These are phyloP conservation scores for Salix arbutifolia DNA, from an alignment of 345 rosid species.

Conservation along the genomic window DNA sequence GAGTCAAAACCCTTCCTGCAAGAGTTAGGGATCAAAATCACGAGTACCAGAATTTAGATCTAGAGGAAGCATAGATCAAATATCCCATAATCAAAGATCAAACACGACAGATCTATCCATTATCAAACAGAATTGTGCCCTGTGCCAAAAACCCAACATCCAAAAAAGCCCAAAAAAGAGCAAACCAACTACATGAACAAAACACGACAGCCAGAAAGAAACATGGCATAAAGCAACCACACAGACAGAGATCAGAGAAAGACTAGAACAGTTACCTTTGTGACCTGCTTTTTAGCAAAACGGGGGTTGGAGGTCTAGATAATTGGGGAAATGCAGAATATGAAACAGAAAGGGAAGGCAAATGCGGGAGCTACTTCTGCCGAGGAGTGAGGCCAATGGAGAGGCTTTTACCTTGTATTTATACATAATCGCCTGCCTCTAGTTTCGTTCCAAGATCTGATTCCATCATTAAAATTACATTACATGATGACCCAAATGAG, in stretches of 20 bases:
- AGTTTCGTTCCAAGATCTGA: background rate
- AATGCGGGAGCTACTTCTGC: background rate
- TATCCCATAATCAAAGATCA: background rate
- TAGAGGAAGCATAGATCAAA: background rate
- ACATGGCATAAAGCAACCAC: background rate
- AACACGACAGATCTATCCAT: background rate
- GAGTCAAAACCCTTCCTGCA: background rate
- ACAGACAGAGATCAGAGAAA: background rate
- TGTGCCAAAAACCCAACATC: background rate
- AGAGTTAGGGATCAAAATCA: background rate
- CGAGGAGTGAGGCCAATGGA: background rate
- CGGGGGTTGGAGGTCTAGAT: background rate
- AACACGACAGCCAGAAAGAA: background rate
- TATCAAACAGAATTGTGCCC: background rate
- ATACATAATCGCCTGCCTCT: background rate
- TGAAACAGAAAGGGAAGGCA: background rate
- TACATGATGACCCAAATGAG: background rate
- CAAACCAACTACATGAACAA: background rate
- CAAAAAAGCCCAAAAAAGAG: background rate
- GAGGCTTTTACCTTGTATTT: background rate
- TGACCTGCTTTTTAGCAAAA: background rate
- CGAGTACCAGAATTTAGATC: conserved; percentile 1
- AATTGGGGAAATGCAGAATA: background rate
- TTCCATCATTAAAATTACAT: background rate
- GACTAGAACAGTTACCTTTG: background rate